phyloP scores from a whole-genome alignment of 2,329 filamentous ascomycete species.

The Stagonosporopsis rhizophila region DNA sequence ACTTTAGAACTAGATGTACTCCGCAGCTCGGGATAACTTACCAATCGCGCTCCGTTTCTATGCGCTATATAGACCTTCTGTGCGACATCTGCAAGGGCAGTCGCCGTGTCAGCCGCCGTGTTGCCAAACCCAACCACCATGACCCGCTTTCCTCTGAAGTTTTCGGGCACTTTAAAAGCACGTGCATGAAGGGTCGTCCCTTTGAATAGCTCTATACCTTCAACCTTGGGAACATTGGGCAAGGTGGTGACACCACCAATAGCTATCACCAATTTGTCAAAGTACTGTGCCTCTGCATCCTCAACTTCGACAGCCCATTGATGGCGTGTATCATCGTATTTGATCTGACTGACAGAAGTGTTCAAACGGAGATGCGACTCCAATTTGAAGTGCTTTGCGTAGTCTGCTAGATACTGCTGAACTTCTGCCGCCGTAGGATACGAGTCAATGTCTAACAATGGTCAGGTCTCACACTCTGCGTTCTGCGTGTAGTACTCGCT shows the following conservation, averaged over 20 bases:
- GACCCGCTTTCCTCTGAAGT: slow-evolving; percentile 25
- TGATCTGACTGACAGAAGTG: slow-evolving; percentile 20
- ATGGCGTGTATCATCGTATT: slow-evolving; percentile 16
- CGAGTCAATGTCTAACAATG: slow-evolving; percentile 14
- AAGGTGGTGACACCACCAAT: slow-evolving; percentile 27
- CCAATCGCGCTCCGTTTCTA: slow-evolving; percentile 31
- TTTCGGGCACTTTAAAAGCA: slow-evolving; percentile 23
- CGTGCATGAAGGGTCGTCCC: slow-evolving; percentile 23
- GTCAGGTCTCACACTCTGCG: neutral
- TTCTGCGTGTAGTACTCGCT: neutral
- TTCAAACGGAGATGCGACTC: slow-evolving; percentile 22
- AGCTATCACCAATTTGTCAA: slow-evolving; percentile 32
- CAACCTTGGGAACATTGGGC: slow-evolving; percentile 26
- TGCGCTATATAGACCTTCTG: slow-evolving; percentile 33
- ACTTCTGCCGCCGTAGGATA: slow-evolving; percentile 31
- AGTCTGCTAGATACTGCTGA: slow-evolving; percentile 29
- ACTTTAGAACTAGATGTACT: neutral
- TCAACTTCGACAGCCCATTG: slow-evolving; percentile 25
- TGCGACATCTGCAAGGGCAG: slow-evolving; percentile 28
- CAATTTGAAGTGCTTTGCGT: slow-evolving; percentile 28
- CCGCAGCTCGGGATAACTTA: neutral
- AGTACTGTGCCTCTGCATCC: slow-evolving; percentile 15
- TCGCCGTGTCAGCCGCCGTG: slow-evolving; percentile 35
- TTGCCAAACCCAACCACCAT: slow-evolving; percentile 39
- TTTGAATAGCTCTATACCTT: slow-evolving; percentile 27